Conservation (phyloP, 345 rosid species). For the Eucalyptus erythrocorys region DNA sequence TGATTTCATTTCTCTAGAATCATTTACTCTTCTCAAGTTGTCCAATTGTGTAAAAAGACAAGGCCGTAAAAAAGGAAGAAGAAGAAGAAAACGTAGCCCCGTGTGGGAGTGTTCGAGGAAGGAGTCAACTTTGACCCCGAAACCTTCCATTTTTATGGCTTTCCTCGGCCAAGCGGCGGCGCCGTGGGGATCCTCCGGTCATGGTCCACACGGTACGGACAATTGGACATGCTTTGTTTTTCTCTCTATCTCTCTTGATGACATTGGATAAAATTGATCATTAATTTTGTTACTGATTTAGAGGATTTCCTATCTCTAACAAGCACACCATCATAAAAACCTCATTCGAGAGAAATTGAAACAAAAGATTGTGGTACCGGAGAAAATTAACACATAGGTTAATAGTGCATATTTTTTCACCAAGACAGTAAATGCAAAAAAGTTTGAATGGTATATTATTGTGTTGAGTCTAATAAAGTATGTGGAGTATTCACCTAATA, state of each 20-base stretch:
- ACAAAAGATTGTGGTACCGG: accelerated
- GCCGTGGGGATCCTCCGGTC: not conserved
- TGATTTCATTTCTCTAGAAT: not conserved
- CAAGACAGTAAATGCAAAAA: too few species aligned
- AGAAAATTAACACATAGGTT: too few species aligned
- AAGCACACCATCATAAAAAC: too few species aligned
- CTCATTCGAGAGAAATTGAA: too few species aligned
- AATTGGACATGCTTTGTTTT: not conserved
- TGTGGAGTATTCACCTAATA: too few species aligned
- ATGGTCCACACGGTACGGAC: not conserved
- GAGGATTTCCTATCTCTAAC: not conserved
- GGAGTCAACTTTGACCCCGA: not conserved
- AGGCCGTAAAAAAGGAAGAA: not conserved
- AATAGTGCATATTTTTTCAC: too few species aligned
- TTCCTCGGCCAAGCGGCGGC: not conserved
- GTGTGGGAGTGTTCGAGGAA: not conserved
- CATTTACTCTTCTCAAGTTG: not conserved
- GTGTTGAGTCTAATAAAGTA: too few species aligned
- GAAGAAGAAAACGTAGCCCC: not conserved
- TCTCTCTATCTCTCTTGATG: not conserved
- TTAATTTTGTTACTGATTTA: not conserved
- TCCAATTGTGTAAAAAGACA: not conserved
- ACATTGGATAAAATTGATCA: not conserved
- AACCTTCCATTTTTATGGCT: not conserved
- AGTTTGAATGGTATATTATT: too few species aligned